Evolutionary conservation across 306 rosid species (phyloP).

Genomic region (Vigna hirtella): DNA sequence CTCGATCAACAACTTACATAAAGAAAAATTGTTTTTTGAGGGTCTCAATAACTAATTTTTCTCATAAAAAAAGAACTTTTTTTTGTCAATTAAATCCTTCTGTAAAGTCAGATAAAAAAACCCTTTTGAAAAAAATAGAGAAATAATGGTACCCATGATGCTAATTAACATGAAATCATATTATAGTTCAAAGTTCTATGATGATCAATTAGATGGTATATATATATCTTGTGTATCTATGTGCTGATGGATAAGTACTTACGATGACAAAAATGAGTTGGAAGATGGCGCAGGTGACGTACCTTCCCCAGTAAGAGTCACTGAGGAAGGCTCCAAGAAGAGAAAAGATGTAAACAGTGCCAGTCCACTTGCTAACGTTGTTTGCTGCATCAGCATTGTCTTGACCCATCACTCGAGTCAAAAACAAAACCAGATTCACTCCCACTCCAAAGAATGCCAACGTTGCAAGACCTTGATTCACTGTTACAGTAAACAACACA

Average conservation of each 20-base stretch:
- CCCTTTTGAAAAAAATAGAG: no score
- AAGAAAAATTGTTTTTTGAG: no score
- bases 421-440: slow-evolving; percentile 74
- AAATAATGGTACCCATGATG: background rate
- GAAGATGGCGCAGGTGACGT: slow-evolving; percentile 45
- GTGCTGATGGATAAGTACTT: slow-evolving; percentile 34
- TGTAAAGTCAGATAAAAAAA: background rate
- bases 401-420: slow-evolving; percentile 76
- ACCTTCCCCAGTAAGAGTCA: slow-evolving; percentile 83
- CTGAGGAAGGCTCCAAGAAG: slow-evolving; percentile 89
- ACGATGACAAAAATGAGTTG: slow-evolving; percentile 66
- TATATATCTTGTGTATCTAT: no score
- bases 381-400: slow-evolving; percentile 86
- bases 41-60: background rate
- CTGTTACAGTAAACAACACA: slow-evolving; percentile 36
- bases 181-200: background rate
- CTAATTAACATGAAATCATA: background rate
- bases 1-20: no score
- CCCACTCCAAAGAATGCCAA: slow-evolving; percentile 87
- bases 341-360: slow-evolving; percentile 80
- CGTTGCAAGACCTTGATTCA: slow-evolving; percentile 89
- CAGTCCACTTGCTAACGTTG: slow-evolving; percentile 84
- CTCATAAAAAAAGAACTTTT: background rate
- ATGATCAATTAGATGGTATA: background rate
- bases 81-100: background rate